These are phyloP conservation scores for Solanum pinnatisectum DNA, from an alignment of 257 asterid genomes.

Conservation along the genomic window DNA sequence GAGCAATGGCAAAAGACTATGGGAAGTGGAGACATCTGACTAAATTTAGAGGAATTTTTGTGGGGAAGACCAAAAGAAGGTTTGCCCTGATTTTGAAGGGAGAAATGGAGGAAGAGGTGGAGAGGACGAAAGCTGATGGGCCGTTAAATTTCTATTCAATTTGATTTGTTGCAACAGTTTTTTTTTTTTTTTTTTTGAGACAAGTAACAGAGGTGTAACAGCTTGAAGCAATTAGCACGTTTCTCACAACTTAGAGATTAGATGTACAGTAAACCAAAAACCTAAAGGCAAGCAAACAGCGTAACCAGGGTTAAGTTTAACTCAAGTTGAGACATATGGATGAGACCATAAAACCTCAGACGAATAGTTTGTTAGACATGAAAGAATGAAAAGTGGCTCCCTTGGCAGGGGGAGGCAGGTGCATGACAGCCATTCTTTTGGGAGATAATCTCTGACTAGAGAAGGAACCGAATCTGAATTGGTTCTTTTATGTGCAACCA, in stretches of 20 bases:
- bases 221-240: background rate
- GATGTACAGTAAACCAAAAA: background rate
- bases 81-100: background rate
- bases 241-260: background rate
- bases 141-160: background rate
- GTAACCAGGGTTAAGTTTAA: background rate
- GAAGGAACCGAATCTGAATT: background rate
- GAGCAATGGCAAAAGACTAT: background rate
- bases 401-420: background rate
- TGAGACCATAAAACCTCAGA: background rate
- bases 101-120: background rate
- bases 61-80: background rate
- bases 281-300: background rate
- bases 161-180: background rate
- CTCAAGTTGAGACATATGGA: background rate
- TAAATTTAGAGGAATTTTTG: no score
- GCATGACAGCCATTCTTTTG: background rate
- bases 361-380: background rate
- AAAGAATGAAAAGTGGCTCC: background rate
- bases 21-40: background rate
- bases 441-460: background rate
- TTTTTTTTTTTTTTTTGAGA: background rate
- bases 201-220: background rate
- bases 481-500: background rate
- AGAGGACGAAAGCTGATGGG: background rate